These are phyloP conservation scores for Salvia sclarea DNA, from an alignment of 305 asterid species.

Conservation along the genomic window DNA sequence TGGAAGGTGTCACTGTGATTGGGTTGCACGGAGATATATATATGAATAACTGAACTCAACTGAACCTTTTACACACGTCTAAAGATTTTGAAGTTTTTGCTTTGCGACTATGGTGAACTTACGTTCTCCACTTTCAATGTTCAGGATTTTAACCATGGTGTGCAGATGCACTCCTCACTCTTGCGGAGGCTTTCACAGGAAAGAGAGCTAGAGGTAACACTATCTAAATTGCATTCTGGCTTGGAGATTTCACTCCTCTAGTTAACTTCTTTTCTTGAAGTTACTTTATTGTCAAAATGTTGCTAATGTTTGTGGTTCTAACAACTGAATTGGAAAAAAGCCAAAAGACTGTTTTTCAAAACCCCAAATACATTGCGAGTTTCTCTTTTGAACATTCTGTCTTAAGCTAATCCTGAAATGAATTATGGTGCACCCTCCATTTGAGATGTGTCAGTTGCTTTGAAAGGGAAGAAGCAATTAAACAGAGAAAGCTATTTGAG, in stretches of 20 bases:
- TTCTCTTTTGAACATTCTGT: background rate
- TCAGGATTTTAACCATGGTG: conserved; percentile 54
- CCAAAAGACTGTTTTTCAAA: conserved; percentile 7
- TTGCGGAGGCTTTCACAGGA: conserved; percentile 73
- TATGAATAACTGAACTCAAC: background rate
- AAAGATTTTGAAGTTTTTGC: conserved; percentile 7
- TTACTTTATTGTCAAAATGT: background rate
- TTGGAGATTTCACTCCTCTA: background rate
- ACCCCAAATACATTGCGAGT: conserved; percentile 12
- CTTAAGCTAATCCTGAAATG: background rate
- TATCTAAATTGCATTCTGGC: background rate
- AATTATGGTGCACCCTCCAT: background rate
- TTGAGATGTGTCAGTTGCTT: conserved; percentile 17
- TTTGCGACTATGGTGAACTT: conserved; percentile 22
- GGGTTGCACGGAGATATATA: conserved; percentile 8
- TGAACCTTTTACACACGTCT: background rate
- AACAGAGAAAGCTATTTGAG: background rate
- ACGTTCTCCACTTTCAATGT: conserved; percentile 22
- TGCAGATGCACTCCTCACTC: conserved; percentile 89
- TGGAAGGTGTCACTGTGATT: background rate
- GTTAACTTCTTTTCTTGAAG: background rate
- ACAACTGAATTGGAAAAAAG: conserved; percentile 7
- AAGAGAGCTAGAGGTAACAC: conserved; percentile 72
- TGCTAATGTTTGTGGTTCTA: conserved; percentile 21
- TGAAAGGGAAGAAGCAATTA: background rate